Evolutionary conservation across 139 green algal genomes (phyloP), one percentile per base, ranked within the genome.

Genomic region (Closterium sp.): DNA sequence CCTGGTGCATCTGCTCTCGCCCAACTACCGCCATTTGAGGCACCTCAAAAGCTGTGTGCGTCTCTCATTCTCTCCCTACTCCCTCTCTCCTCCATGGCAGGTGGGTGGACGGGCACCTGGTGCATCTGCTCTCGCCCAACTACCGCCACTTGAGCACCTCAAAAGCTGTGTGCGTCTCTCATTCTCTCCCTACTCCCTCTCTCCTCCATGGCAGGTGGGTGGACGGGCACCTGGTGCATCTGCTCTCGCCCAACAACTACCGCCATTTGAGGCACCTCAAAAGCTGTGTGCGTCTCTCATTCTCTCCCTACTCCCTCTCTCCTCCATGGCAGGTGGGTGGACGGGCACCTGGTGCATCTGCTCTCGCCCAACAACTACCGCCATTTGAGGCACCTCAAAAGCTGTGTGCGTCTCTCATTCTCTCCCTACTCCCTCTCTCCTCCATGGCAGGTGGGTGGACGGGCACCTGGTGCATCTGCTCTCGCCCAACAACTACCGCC

Each of bases 51-150:
- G n/a, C n/a, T n/a, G n/a, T n/a, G n/a, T n/a, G n/a, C n/a, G n/a
- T n/a, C n/a, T n/a, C n/a, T n/a, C n/a, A n/a, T 62, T 7, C 42
- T 62, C 42, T 62, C 42, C 7, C 42, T 62, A 62, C 28, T 91
- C 28, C 7, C 27, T 92, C 22, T 92, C 22, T 89, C 62, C 34
- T 92, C 4, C 31, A 27, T 4, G n/a, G n/a, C 87, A 89, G 89
- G 24, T 99, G 98, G 98, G 98, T 99, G 91, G 97, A 99, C 90
- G 96, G 97, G 5, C 94, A 96, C 87, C 95, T 99, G 79, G 98
- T 99, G 32, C 97, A 97, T 94, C 92, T 98, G 31, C 92, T 99
- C 30, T 99, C 98, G 21, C 96, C 97, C 85, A n/a, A n/a, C n/a
- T n/a, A n/a, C n/a, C n/a, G n/a, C n/a, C n/a, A n/a, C n/a, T n/a